These are phyloP conservation scores for Globisporangium irregulare DNA, from an alignment of 352 stramenopile species.

Conservation along the genomic window DNA sequence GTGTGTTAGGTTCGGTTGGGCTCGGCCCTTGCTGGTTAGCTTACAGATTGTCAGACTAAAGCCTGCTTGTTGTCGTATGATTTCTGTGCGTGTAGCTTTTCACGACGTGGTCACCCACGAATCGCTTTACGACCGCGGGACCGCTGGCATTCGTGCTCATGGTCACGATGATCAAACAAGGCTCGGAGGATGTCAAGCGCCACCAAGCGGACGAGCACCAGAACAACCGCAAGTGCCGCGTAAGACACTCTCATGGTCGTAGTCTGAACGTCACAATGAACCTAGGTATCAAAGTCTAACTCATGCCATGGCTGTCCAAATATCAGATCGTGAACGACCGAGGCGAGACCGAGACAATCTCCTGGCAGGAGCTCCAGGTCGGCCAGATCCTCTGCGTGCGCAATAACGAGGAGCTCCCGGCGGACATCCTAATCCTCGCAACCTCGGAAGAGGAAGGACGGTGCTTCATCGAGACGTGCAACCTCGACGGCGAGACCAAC, in stretches of 20 bases:
- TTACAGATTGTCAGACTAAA: neutral
- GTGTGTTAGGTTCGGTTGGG: slow-evolving; percentile 41
- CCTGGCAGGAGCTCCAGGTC: slow-evolving; percentile 76
- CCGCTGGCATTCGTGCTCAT: slow-evolving; percentile 70
- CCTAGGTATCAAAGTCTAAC: neutral
- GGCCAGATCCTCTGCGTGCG: slow-evolving; percentile 57
- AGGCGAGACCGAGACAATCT: slow-evolving; percentile 40
- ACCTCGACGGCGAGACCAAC: slow-evolving; percentile 94
- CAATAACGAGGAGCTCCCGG: slow-evolving; percentile 56
- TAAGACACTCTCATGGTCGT: slow-evolving; percentile 11
- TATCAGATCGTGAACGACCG: slow-evolving; percentile 10
- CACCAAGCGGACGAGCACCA: slow-evolving; percentile 61
- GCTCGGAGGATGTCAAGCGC: slow-evolving; percentile 71
- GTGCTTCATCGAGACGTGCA: slow-evolving; percentile 92
- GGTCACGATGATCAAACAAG: slow-evolving; percentile 81
- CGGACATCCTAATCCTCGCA: slow-evolving; percentile 66
- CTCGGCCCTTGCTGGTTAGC: neutral
- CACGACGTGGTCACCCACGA: slow-evolving; percentile 63
- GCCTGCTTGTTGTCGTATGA: no score
- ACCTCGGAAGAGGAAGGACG: slow-evolving; percentile 70
- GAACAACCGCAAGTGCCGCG: slow-evolving; percentile 51
- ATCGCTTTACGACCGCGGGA: slow-evolving; percentile 69
- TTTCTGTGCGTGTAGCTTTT: slow-evolving; percentile 30
- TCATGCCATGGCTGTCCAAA: neutral
- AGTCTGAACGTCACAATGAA: neutral